A percentile compares a stretch with the other conserved stretches of the same genome.
Conservation (phyloP, 768 basidiomycete species). For the Termitomyces sp. region DNA sequence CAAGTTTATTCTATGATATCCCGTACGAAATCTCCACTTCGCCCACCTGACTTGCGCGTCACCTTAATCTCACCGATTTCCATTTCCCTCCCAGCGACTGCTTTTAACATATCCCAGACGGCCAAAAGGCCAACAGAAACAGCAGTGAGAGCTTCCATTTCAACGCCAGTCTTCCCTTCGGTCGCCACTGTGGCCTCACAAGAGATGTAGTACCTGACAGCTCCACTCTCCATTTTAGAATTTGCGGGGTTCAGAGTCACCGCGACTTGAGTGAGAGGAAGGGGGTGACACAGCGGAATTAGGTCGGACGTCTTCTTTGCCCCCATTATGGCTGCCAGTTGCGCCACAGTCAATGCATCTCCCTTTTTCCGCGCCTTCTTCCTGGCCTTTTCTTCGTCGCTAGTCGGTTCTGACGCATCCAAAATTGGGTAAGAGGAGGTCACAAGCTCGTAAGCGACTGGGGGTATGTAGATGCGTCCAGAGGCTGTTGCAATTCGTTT, state of each 20-base stretch:
- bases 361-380: constrained; percentile 63
- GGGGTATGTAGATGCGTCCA: constrained; percentile 69
- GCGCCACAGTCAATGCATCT: constrained; percentile 69
- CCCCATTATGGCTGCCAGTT: constrained; percentile 86
- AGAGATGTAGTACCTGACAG: constrained; percentile 44
- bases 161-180: constrained; percentile 81
- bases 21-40: constrained; percentile 64
- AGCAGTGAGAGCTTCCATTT: constrained; percentile 92
- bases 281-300: constrained; percentile 86
- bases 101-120: constrained; percentile 94
- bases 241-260: constrained; percentile 56
- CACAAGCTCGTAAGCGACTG: constrained; percentile 62
- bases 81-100: constrained; percentile 87
- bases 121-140: constrained; percentile 77
- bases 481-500: constrained; percentile 70
- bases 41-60: constrained; percentile 67
- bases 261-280: constrained; percentile 67
- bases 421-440: constrained; percentile 36
- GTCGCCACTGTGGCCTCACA: constrained; percentile 71
- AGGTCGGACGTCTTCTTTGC: constrained; percentile 80
- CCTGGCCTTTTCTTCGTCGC: constrained; percentile 30
- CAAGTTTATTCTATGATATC: neutral
- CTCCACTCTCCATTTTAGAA: constrained; percentile 7
- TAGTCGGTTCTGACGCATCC: constrained; percentile 11
- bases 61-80: constrained; percentile 68